Percentiles rank a stretch among this genome's conserved stretches.
phyloP scores from a whole-genome alignment of 306 rosid species.

The Dalbergia oliveri region DNA sequence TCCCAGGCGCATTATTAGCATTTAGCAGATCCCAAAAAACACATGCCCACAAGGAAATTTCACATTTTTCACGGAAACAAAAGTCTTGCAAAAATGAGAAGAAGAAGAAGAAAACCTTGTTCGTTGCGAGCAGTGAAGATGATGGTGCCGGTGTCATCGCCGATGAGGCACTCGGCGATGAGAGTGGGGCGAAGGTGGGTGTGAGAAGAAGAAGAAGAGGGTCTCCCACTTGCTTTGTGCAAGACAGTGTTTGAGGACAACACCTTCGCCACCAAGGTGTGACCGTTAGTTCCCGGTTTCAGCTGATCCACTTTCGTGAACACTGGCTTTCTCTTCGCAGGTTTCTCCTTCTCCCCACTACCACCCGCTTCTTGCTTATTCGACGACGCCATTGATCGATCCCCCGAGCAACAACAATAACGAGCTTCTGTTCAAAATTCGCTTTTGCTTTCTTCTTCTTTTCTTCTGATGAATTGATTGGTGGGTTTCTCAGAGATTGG shows the following conservation, averaged over 20 bases:
- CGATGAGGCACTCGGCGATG: conserved; percentile 83
- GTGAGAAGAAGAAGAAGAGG: conserved; percentile 44
- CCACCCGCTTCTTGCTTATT: neutral
- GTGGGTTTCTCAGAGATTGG: neutral
- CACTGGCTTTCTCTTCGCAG: conserved; percentile 73
- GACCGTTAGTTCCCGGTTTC: conserved; percentile 77
- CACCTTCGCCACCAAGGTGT: conserved; percentile 72
- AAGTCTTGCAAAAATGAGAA: no score
- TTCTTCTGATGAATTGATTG: neutral
- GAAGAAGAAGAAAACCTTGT: conserved; percentile 57
- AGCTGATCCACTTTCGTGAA: conserved; percentile 76
- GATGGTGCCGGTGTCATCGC: conserved; percentile 81
- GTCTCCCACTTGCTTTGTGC: conserved; percentile 62
- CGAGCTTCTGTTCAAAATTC: no score
- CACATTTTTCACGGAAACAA: neutral
- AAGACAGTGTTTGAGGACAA: conserved; percentile 61
- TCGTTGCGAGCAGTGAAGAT: conserved; percentile 79
- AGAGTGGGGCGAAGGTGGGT: conserved; percentile 64
- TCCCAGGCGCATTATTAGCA: neutral
- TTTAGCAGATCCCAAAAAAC: neutral
- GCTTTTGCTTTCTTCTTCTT: no score
- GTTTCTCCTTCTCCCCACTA: conserved; percentile 10
- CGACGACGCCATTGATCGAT: conserved; percentile 38
- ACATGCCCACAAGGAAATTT: neutral
- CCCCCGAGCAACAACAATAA: neutral